Conservation (phyloP, 2,329 filamentous ascomycete species). For the Xylaria polymorpha region DNA sequence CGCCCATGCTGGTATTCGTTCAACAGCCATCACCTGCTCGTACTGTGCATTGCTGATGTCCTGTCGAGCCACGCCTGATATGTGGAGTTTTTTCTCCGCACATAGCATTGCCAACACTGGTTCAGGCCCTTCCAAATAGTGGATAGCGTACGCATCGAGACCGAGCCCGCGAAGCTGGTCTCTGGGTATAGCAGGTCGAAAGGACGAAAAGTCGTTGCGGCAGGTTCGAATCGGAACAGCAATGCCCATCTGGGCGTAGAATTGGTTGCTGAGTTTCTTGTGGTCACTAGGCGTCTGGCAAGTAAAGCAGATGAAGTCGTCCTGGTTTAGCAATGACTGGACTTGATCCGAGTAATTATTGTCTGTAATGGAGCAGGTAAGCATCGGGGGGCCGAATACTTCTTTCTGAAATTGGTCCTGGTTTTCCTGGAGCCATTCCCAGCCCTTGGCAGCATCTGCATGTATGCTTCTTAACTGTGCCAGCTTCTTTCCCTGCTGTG, state of each 20-base stretch:
- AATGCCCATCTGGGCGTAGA: constrained; percentile 72
- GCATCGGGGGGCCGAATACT: constrained; percentile 83
- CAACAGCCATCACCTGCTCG: constrained; percentile 68
- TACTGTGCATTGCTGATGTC: constrained; percentile 76
- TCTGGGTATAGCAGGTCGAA: constrained; percentile 64
- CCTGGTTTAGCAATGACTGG: constrained; percentile 61
- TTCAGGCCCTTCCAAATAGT: constrained; percentile 83
- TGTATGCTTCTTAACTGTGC: constrained; percentile 71
- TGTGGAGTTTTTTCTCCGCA: constrained; percentile 74
- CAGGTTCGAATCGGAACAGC: constrained; percentile 78
- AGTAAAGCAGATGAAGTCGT: constrained; percentile 76
- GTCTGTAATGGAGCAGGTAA: constrained; percentile 83
- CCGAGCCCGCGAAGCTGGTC: constrained; percentile 70
- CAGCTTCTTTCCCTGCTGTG: constrained; percentile 79
- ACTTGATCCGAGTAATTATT: constrained; percentile 69
- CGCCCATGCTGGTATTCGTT: constrained; percentile 75
- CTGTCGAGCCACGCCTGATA: constrained; percentile 71
- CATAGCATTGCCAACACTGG: constrained; percentile 91
- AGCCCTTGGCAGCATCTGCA: constrained; percentile 74
- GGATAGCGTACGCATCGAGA: constrained; percentile 82
- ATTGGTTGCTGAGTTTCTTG: constrained; percentile 73
- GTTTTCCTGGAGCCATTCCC: constrained; percentile 85
- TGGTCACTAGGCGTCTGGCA: constrained; percentile 81
- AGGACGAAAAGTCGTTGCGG: constrained; percentile 63
- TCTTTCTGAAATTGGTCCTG: constrained; percentile 75